Conservation (phyloP, 306 rosid species). For the Pyrus betulifolia region DNA sequence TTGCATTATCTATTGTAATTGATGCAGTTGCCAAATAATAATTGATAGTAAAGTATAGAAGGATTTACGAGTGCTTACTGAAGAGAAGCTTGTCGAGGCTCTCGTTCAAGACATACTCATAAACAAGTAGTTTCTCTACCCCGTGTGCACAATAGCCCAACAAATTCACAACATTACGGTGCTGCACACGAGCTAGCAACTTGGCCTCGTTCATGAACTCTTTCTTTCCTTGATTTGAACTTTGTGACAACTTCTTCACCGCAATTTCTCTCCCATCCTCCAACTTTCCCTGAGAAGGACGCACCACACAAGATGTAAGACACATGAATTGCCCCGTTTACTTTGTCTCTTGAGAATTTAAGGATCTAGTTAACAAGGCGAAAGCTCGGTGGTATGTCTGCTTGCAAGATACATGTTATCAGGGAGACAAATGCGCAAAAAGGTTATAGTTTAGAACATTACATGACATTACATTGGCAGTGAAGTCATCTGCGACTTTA, state of each 20-base stretch:
- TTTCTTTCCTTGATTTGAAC: constrained; percentile 76
- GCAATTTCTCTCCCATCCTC: constrained; percentile 85
- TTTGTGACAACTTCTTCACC: constrained; percentile 72
- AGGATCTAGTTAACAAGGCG: background rate
- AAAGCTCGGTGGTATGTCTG: background rate
- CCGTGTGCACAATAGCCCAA: constrained; percentile 81
- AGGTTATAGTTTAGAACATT: background rate
- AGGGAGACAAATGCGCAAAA: background rate
- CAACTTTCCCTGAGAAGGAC: constrained; percentile 55
- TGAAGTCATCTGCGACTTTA: background rate
- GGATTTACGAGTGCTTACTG: constrained; percentile 46
- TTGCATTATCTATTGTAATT: background rate
- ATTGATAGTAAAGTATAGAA: background rate
- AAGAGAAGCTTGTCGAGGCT: constrained; percentile 91
- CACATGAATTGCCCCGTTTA: background rate
- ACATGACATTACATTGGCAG: background rate
- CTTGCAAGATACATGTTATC: background rate
- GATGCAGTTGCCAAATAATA: background rate
- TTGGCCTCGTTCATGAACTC: constrained; percentile 87
- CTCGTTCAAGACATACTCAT: constrained; percentile 75
- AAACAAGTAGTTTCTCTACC: constrained; percentile 74
- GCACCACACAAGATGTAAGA: constrained; percentile 5
- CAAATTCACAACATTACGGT: constrained; percentile 82
- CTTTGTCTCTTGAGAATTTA: background rate
- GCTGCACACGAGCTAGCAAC: constrained; percentile 90